Base-by-base conservation (phyloP, 441 rosid species). In the Populus hybrid region DNA sequence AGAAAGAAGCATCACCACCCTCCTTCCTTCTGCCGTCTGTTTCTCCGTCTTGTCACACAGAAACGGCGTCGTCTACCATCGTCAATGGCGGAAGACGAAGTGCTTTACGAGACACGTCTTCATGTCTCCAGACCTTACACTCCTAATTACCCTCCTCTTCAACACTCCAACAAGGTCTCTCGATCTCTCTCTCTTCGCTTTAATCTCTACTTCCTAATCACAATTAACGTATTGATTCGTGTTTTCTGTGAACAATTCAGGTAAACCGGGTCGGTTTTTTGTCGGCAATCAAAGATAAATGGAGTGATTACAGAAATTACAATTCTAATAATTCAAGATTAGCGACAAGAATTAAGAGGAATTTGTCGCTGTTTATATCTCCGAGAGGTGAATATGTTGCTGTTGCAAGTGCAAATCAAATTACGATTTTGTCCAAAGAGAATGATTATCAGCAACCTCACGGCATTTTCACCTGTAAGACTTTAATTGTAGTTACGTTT, bases 321-420 rank as follows among this genome's bases (percentile, higher is more conserved):
- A 46, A 46, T 46, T 4, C 57, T 46, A 46, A 46, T 14, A 14
- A 46, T 12, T 87, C 85, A 71, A 90, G 81, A 78, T 16, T 20
- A n/a, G 11, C 67, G 11, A 64, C 67, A 26, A 21, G 10, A 21
- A 65, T 36, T 72, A 89, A 79, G 80, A 90, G 82, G 73, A 87
- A 80, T 6, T 75, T 80, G 20, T 91, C 93, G 16, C 77, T 96
- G 83, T 89, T 94, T 81, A 64, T 94, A 78, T 96, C 99, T 30
- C 89, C 89, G 8, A 88, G 89, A 75, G 97, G 96, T 69, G 93
- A 94, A 77, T 84, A 85, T 57, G 89, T 96, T 11, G 97, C 99
- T 70, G 98, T 94, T 76, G 92, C 97, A 79, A 82, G 90, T n/a
- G 95, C 86, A 34, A 86, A 90, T 85, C 92, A 87, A 36, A 87